Conservation (phyloP, 345 rosid species). For the Ceriops zippeliana region DNA sequence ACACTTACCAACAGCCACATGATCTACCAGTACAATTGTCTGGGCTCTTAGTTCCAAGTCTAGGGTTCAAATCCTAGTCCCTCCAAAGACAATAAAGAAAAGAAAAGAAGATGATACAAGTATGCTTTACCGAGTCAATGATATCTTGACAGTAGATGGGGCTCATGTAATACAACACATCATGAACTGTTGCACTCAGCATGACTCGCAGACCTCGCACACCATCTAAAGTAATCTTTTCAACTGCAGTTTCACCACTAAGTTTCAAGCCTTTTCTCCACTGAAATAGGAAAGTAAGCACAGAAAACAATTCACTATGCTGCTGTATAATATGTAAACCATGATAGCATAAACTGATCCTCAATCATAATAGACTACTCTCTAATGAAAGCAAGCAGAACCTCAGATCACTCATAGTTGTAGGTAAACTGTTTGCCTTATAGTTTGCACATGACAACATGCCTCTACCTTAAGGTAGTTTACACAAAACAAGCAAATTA, state of each 20-base stretch:
- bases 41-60: neutral
- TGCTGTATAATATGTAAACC: neutral
- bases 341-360: neutral
- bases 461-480: too few species aligned
- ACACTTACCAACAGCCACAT: neutral
- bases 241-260: conserved; percentile 91
- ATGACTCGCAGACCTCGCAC: conserved; percentile 79
- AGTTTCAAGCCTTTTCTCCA: conserved; percentile 99
- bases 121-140: conserved; percentile 63
- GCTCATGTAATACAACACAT: conserved; percentile 94
- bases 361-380: neutral
- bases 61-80: conserved; percentile 4
- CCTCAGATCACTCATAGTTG: too few species aligned
- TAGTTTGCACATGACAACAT: too few species aligned
- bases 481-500: too few species aligned
- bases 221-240: conserved; percentile 91
- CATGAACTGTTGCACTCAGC: conserved; percentile 94
- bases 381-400: too few species aligned
- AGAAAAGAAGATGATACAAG: conserved; percentile 3
- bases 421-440: too few species aligned
- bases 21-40: neutral
- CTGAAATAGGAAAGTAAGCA: conserved; percentile 36
- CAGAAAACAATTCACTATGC: neutral
- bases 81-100: neutral
- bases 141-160: conserved; percentile 91